Evolutionary conservation across 208 protist species (phyloP), one percentile per base, ranked within the genome.

Genomic region (Acanthamoeba healyi): DNA sequence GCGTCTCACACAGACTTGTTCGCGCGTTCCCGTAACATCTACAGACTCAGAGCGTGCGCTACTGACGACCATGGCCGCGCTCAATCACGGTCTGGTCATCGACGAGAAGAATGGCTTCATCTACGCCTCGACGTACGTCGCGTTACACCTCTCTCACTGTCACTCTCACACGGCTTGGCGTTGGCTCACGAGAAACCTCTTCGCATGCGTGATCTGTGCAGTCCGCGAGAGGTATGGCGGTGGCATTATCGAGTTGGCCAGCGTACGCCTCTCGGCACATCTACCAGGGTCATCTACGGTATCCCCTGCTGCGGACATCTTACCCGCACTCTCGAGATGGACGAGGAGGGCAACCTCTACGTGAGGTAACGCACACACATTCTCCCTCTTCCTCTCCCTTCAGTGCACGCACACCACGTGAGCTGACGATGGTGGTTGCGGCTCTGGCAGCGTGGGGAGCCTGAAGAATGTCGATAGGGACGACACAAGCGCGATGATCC

Each of bases 21-120:
- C n/a, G n/a, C n/a, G n/a, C n/a, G n/a, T n/a, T 7, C n/a, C 15
- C 22, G 12, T 12, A 26, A 22, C 54, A 12, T 26, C 15, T 79
- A n/a, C 70, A 79, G 49, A 61, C 7, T 24, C 19, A 5, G 79
- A 87, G 46, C 79, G 79, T 4, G 79, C 42, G 22, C 12, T 87
- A 6, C 14, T 87, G 19, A 42, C 79, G 6, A 46, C 34, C 29
- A 24, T 38, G 12, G 9, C 24, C 5, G 26, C 40, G 12, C 49
- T 87, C 14, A 87, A 17, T n/a, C 79, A 87, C 29, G 42, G 79
- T 42, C 40, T 87, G 15, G 44, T 61, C 46, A 87, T 87, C 19
- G 79, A 87, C 29, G 79, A 54, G 38, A 61, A 40, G 46, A 6
- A 61, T 15, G 46, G 79, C 34, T 61, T 24, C 24, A 7, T 87